phyloP scores from a whole-genome alignment of 768 basidiomycete species.

The Kondoa malvinella region DNA sequence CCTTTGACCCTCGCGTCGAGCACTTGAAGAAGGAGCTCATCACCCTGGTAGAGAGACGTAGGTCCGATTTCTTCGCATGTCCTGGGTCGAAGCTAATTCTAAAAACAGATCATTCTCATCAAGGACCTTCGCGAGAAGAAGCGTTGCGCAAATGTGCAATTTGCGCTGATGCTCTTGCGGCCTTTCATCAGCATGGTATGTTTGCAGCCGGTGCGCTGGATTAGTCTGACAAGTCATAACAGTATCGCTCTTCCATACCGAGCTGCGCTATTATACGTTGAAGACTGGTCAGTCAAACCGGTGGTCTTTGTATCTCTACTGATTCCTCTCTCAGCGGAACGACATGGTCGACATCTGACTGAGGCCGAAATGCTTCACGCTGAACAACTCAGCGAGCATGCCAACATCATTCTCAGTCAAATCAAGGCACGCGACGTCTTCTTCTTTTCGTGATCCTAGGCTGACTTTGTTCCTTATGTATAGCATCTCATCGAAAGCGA shows the following conservation, averaged over 20 bases:
- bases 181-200: background rate
- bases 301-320: background rate
- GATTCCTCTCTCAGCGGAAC: background rate
- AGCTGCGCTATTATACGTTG: background rate
- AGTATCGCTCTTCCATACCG: background rate
- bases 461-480: no score
- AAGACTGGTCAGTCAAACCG: background rate
- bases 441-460: background rate
- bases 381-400: background rate
- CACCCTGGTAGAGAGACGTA: background rate
- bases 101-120: background rate
- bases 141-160: background rate
- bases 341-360: background rate
- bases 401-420: background rate
- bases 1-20: slow-evolving; percentile 1
- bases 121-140: background rate
- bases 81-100: background rate
- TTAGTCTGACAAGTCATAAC: background rate
- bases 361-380: background rate
- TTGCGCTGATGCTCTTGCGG: background rate
- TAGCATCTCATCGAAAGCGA: background rate
- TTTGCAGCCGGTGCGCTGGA: background rate
- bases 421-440: background rate
- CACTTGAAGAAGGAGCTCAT: background rate
- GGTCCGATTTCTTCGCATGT: background rate